Conservation (phyloP, 2,329 filamentous ascomycete genomes). For the Colletotrichum brevisporum region DNA sequence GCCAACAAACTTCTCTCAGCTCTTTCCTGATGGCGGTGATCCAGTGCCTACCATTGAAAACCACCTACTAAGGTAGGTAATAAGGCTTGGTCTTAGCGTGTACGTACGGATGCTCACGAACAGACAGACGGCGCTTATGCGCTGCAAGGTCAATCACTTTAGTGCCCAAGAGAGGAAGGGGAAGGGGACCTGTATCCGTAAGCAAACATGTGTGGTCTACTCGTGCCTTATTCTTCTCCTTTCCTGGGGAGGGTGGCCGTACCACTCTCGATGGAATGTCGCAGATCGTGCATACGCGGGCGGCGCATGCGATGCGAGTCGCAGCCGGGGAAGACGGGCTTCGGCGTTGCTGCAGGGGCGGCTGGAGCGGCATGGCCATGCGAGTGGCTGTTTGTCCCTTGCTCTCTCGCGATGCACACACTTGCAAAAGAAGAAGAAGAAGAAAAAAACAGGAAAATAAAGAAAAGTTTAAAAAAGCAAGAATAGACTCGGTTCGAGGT, state of each 20-base stretch:
- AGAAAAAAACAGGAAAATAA: not conserved
- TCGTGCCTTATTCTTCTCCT: not conserved
- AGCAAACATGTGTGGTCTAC: not conserved
- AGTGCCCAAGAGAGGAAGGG: not conserved
- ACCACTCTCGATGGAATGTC: not conserved
- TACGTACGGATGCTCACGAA: not conserved
- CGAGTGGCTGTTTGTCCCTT: not conserved
- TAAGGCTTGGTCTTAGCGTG: too few species aligned
- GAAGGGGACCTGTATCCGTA: not conserved
- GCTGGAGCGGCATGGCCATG: not conserved
- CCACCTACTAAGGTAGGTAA: too few species aligned
- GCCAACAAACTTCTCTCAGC: too few species aligned
- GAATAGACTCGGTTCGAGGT: not conserved
- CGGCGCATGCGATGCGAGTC: constrained; percentile 7
- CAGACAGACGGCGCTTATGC: constrained; percentile 8
- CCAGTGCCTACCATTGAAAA: too few species aligned
- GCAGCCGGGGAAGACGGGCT: constrained; percentile 19
- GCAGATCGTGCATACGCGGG: constrained; percentile 17
- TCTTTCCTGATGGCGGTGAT: too few species aligned
- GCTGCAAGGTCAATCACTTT: constrained; percentile 19
- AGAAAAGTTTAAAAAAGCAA: not conserved
- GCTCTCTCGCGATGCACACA: not conserved
- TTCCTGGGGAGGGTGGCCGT: too few species aligned
- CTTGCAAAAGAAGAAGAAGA: not conserved
- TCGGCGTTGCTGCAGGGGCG: not conserved